Evolutionary conservation across 768 basidiomycete species (phyloP).

Genomic region (Mycena kentingensis): DNA sequence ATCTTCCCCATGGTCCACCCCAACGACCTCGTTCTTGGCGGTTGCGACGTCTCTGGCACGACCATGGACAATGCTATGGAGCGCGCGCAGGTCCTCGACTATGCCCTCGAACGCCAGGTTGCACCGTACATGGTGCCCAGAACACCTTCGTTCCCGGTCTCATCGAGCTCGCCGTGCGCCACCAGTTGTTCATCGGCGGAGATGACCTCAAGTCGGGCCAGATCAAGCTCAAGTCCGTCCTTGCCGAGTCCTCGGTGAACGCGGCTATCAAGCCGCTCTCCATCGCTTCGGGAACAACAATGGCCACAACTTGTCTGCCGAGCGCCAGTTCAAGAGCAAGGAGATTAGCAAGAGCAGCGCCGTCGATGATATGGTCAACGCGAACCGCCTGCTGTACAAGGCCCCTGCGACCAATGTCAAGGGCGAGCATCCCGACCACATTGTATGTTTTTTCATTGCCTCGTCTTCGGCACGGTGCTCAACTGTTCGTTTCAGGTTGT

Average conservation of each 20-base stretch:
- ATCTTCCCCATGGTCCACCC: conserved; percentile 98
- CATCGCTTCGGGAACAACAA: conserved; percentile 98
- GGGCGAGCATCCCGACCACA: conserved; percentile 97
- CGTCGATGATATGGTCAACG: conserved; percentile 96
- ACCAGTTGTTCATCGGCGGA: conserved; percentile 92
- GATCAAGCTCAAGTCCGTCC: conserved; percentile 94
- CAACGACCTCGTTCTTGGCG: conserved; percentile 94
- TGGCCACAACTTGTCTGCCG: conserved; percentile 87
- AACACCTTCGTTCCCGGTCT: conserved; percentile 98
- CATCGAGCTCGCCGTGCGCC: conserved; percentile 87
- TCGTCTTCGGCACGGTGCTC: not conserved
- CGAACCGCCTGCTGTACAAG: conserved; percentile 89
- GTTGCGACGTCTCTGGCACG: conserved; percentile 94
- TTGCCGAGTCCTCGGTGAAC: conserved; percentile 98
- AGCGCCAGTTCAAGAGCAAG: conserved; percentile 95
- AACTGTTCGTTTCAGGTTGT: conserved; percentile 48
- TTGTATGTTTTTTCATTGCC: conserved; percentile 37
- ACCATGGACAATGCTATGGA: conserved; percentile 91
- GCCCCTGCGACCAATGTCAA: conserved; percentile 67
- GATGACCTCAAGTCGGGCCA: conserved; percentile 98
- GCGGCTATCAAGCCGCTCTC: conserved; percentile 97
- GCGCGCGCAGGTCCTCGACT: conserved; percentile 91
- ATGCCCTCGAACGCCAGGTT: conserved; percentile 95
- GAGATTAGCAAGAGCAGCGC: conserved; percentile 97
- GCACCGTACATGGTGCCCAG: conserved; percentile 87